Percentiles rank a stretch among this genome's conserved stretches.
phyloP scores from a whole-genome alignment of 495 filamentous ascomycete genomes.

The Articulospora tetracladia region DNA sequence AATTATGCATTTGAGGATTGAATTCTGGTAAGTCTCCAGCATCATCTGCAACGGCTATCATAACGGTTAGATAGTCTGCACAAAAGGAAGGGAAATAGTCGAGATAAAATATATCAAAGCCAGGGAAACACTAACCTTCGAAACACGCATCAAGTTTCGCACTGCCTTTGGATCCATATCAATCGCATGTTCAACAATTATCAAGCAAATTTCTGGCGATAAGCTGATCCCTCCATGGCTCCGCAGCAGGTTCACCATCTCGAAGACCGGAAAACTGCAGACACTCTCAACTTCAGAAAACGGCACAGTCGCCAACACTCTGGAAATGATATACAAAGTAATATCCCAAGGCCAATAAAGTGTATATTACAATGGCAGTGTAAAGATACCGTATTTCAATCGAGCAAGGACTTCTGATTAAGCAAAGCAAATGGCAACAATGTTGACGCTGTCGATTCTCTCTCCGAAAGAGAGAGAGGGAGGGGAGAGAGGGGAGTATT shows the following conservation, averaged over 20 bases:
- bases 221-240: conserved; percentile 11
- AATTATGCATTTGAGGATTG: conserved; percentile 7
- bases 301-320: no score
- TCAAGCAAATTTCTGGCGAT: conserved; percentile 15
- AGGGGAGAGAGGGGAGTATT: not conserved
- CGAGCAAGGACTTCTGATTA: not conserved
- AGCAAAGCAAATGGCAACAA: not conserved
- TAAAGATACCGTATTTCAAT: not conserved
- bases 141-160: conserved; percentile 5
- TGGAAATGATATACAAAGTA: no score
- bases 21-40: conserved; percentile 17
- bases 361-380: not conserved
- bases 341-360: not conserved
- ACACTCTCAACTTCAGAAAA: no score
- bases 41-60: conserved; percentile 13
- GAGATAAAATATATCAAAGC: no score
- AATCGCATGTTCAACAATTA: conserved; percentile 12
- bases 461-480: not conserved
- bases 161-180: conserved; percentile 4
- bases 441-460: no score
- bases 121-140: conserved; percentile 14
- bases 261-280: not conserved
- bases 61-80: not conserved
- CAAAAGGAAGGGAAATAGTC: no score
- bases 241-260: conserved; percentile 3